Percentiles rank a stretch among this genome's conserved stretches.
phyloP scores from a whole-genome alignment of 371 early-diverging fungal species.

The Apophysomyces elegans region DNA sequence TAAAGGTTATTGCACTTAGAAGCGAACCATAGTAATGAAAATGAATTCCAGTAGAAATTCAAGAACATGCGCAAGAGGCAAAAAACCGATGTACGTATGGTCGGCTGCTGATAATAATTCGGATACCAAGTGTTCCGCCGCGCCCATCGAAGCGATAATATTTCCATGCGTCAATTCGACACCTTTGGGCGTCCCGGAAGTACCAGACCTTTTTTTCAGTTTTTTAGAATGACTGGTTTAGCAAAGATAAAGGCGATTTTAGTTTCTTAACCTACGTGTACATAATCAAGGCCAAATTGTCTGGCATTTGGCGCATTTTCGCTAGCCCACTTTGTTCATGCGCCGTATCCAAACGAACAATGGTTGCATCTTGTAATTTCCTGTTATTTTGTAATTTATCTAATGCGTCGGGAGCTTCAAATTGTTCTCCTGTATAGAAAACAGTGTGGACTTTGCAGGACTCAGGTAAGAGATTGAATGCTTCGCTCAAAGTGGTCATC shows the following conservation, averaged over 20 bases:
- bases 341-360: constrained; percentile 37
- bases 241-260: constrained; percentile 1
- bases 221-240: too few relatives aligned
- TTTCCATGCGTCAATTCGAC: constrained; percentile 71
- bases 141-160: constrained; percentile 69
- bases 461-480: constrained; percentile 24
- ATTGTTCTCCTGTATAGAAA: constrained; percentile 41
- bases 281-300: constrained; percentile 85
- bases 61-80: constrained; percentile 92
- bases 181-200: constrained; percentile 83
- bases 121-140: constrained; percentile 48
- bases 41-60: constrained; percentile 76
- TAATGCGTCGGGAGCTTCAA: constrained; percentile 36
- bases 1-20: not conserved
- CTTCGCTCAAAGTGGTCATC: constrained; percentile 37
- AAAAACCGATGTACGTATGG: constrained; percentile 78
- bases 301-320: constrained; percentile 49
- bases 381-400: constrained; percentile 24
- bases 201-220: constrained; percentile 64
- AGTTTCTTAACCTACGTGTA: constrained; percentile 49
- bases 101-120: constrained; percentile 41
- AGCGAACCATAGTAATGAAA: constrained; percentile 39
- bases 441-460: constrained; percentile 33
- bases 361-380: constrained; percentile 18
- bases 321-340: constrained; percentile 12